Base-by-base conservation (phyloP, 352 stramenopile species). In the Phytophthora aleatoria region DNA sequence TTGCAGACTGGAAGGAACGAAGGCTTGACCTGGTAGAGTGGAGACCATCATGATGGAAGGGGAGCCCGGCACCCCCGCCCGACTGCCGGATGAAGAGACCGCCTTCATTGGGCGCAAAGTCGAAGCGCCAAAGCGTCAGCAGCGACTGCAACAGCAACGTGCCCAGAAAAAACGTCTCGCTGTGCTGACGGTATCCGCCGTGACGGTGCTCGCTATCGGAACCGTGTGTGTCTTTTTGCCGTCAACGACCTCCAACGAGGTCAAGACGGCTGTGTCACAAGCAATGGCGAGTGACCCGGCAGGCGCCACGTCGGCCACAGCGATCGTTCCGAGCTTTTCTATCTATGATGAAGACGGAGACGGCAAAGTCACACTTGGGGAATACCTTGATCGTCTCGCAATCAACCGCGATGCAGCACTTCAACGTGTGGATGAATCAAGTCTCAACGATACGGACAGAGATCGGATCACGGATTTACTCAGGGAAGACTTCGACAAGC, bases 11-110 rank as follows among this genome's bases (percentile, higher is more conserved):
- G 44, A 47, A 63, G 45, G 26, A 57, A 47, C 28, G 16, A 44
- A 28, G 26, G 9, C 33, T 41, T 48, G n/a, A n/a, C 36, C 36
- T 13, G n/a, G 27, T 39, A 49, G 36, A 47, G 35, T 9, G 5
- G 38, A 69, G 38, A 64, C 38, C 54, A 71, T 71, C 54, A 71
- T 71, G 63, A 67, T 67, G 63, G 57, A 66, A 67, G 57, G 63
- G 11, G 57, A 71, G 24, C 2, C 63, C 15, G 43, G 27, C 9
- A 61, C 56, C 27, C 49, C 62, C 42, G 36, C 26, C 35, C 63
- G 57, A 20, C 20, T 55, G 5, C 43, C 63, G 28, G 57, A 67
- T 31, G 63, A 71, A n/a, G 57, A 67, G 57, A 71, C 63, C 11
- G 24, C 63, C 1, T 71, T 71, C 38, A 38, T 71, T 3, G n/a